Conservation (phyloP, 139 green algal species). For the Yamagishiella unicocca region DNA sequence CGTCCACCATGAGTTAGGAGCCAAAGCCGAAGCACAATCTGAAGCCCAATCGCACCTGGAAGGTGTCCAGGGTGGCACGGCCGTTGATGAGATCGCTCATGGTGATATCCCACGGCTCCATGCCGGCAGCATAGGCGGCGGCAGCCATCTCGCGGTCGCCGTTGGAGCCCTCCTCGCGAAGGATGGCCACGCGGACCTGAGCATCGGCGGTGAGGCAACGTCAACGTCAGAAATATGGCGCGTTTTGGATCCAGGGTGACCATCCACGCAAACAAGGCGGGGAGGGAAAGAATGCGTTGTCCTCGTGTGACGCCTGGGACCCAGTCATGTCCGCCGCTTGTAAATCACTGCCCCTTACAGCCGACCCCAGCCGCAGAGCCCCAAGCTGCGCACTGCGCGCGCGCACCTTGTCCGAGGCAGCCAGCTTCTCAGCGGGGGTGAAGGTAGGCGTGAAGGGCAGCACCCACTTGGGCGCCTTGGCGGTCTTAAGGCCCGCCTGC, state of each 20-base stretch:
- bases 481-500: slow-evolving; percentile 65
- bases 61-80: slow-evolving; percentile 80
- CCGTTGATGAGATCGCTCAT: slow-evolving; percentile 96
- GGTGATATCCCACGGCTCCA: slow-evolving; percentile 98
- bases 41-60: slow-evolving; percentile 61
- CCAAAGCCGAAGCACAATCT: no score
- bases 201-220: no score
- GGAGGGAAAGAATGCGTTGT: no score
- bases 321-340: no score
- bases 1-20: no score
- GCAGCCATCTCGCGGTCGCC: slow-evolving; percentile 98
- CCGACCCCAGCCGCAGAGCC: not conserved
- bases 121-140: slow-evolving; percentile 84
- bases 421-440: slow-evolving; percentile 78
- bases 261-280: no score
- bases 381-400: no score
- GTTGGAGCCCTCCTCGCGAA: slow-evolving; percentile 98
- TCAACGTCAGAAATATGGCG: no score
- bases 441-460: slow-evolving; percentile 85
- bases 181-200: slow-evolving; percentile 84
- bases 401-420: slow-evolving; percentile 68
- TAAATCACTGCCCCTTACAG: not conserved
- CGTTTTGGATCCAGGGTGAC: no score
- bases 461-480: slow-evolving; percentile 84
- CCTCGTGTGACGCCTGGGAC: no score